These are phyloP conservation scores for Lipomyces anomalus DNA, from an alignment of 805 yeast species.

Conservation along the genomic window DNA sequence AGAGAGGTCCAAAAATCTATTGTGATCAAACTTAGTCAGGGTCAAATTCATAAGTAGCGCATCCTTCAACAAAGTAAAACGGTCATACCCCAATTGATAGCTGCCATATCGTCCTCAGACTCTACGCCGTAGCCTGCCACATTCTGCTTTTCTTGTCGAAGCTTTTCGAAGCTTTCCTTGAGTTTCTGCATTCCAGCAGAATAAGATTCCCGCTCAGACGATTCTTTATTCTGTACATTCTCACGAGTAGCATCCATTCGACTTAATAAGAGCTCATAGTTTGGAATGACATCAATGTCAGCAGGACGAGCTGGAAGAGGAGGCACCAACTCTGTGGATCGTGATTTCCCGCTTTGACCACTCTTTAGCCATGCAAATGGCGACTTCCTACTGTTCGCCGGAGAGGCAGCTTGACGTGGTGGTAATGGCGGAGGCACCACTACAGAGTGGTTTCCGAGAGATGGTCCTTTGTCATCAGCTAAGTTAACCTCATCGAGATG, in stretches of 20 bases:
- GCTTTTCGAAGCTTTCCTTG: constrained; percentile 32
- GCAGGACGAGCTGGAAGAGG: too few relatives aligned
- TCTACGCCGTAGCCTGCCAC: constrained; percentile 4
- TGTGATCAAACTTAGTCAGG: constrained; percentile 29
- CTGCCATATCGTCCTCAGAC: constrained; percentile 38
- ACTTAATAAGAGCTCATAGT: constrained; percentile 53
- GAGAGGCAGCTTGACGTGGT: too few relatives aligned
- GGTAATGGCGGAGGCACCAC: constrained; percentile 19
- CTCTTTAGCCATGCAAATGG: constrained; percentile 31
- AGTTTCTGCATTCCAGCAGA: constrained; percentile 39
- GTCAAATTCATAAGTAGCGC: constrained; percentile 5
- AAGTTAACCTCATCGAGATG: constrained; percentile 15
- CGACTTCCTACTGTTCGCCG: too few relatives aligned
- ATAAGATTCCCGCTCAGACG: constrained; percentile 48
- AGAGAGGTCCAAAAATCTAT: constrained; percentile 84
- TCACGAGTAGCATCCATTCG: constrained; percentile 53
- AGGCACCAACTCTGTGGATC: too few relatives aligned
- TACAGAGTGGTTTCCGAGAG: constrained; percentile 2
- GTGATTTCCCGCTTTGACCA: too few relatives aligned
- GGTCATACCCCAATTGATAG: constrained; percentile 21
- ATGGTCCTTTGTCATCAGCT: constrained; percentile 3
- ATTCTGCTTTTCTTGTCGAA: constrained; percentile 13
- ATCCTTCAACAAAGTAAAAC: constrained; percentile 1
- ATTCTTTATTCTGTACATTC: constrained; percentile 46
- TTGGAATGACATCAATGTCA: too few relatives aligned